Evolutionary conservation across 1,139 yeast species (phyloP).

Genomic region (Yamadazyma trypodendri): DNA sequence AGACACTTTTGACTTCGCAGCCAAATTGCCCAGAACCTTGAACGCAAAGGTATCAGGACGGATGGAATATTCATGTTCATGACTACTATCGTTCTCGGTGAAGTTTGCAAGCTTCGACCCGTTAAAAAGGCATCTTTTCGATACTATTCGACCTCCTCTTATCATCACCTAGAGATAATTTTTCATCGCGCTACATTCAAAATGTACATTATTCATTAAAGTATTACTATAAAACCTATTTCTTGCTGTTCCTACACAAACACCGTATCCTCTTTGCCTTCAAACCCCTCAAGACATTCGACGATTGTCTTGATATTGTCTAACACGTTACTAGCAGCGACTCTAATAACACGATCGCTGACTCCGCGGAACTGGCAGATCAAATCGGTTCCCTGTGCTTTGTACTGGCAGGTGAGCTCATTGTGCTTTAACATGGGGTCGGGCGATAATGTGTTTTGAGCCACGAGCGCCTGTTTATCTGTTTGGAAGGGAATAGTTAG

Average conservation of each 20-base stretch:
- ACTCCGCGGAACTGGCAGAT: slow-evolving; percentile 50
- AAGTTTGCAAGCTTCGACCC: slow-evolving; percentile 12
- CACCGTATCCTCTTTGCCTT: slow-evolving; percentile 29
- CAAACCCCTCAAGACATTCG: slow-evolving; percentile 68
- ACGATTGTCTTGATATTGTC: slow-evolving; percentile 64
- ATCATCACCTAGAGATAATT: slow-evolving; percentile 5
- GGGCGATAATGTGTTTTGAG: slow-evolving; percentile 58
- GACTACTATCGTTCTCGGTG: slow-evolving; percentile 24
- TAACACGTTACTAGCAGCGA: slow-evolving; percentile 65
- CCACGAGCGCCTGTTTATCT: slow-evolving; percentile 60
- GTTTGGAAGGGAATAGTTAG: slow-evolving; percentile 61
- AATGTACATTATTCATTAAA: slow-evolving; percentile 1
- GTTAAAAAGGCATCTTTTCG: slow-evolving; percentile 12
- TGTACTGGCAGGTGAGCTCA: slow-evolving; percentile 50
- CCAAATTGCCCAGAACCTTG: slow-evolving; percentile 27
- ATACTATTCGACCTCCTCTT: slow-evolving; percentile 2
- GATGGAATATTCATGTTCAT: slow-evolving; percentile 47
- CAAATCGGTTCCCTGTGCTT: slow-evolving; percentile 27
- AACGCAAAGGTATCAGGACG: slow-evolving; percentile 50
- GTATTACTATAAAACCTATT: no score
- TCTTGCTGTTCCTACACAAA: slow-evolving; percentile 11
- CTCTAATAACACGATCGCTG: slow-evolving; percentile 65
- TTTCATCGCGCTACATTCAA: slow-evolving; percentile 5
- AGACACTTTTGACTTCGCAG: slow-evolving; percentile 9
- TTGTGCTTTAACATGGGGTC: slow-evolving; percentile 76